These are phyloP conservation scores for Fusarium sp. DNA, from an alignment of 2,329 filamentous ascomycete species.

Conservation along the genomic window DNA sequence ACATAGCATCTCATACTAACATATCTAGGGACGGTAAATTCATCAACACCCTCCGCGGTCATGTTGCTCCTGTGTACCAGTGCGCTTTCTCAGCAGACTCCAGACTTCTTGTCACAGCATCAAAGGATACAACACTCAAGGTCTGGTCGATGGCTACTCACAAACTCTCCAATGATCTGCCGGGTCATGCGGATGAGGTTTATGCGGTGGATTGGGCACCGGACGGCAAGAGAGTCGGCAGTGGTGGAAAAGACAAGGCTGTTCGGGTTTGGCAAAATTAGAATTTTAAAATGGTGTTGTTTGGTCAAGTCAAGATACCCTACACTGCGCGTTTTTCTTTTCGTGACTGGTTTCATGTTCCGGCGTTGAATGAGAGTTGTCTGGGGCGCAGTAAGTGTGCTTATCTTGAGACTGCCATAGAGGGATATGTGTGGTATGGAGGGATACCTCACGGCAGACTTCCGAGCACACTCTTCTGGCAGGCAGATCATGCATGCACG, in stretches of 20 bases:
- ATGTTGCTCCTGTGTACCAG: slow-evolving; percentile 91
- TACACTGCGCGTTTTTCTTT: neutral
- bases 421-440: slow-evolving; percentile 26
- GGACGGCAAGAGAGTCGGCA: slow-evolving; percentile 88
- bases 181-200: slow-evolving; percentile 92
- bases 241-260: slow-evolving; percentile 92
- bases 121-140: slow-evolving; percentile 93
- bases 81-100: slow-evolving; percentile 93
- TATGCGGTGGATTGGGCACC: slow-evolving; percentile 96
- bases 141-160: slow-evolving; percentile 92
- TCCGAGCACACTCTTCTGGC: slow-evolving; percentile 12
- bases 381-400: slow-evolving; percentile 14
- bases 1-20: slow-evolving; percentile 30
- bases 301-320: slow-evolving; percentile 43
- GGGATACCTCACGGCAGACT: slow-evolving; percentile 27
- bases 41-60: slow-evolving; percentile 86
- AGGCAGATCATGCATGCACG: slow-evolving; percentile 39
- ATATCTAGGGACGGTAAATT: slow-evolving; percentile 74
- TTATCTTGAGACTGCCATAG: slow-evolving; percentile 25
- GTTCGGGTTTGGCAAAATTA: slow-evolving; percentile 75
- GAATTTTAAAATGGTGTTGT: slow-evolving; percentile 31
- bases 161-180: slow-evolving; percentile 83
- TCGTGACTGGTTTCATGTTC: neutral
- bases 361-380: neutral
- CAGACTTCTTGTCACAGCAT: slow-evolving; percentile 85